These are phyloP conservation scores for Tricholoma saponaceum DNA, from an alignment of 768 basidiomycete species.

Conservation along the genomic window DNA sequence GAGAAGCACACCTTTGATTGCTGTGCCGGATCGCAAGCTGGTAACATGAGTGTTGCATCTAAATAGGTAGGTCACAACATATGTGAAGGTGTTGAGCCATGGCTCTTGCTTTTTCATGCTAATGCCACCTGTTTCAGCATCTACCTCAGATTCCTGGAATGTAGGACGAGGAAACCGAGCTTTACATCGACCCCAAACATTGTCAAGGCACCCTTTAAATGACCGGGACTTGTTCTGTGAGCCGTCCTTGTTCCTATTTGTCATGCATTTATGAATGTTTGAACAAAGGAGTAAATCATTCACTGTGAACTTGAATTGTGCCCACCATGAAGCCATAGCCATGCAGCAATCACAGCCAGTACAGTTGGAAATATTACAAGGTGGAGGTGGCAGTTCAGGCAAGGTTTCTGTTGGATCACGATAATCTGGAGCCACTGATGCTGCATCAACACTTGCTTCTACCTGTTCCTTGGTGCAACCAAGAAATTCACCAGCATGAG, in stretches of 20 bases:
- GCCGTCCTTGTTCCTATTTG: slow-evolving; percentile 8
- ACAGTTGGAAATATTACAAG: slow-evolving; percentile 6
- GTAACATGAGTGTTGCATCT: slow-evolving; percentile 36
- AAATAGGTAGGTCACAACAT: slow-evolving; percentile 24
- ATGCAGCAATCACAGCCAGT: slow-evolving; percentile 17
- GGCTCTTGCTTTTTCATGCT: slow-evolving; percentile 29
- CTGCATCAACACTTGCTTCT: not conserved
- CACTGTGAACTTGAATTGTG: slow-evolving; percentile 12
- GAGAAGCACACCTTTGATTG: slow-evolving; percentile 23
- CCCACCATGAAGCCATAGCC: slow-evolving; percentile 10
- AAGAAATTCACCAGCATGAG: slow-evolving; percentile 2
- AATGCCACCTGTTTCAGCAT: slow-evolving; percentile 22
- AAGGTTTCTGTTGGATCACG: slow-evolving; percentile 17
- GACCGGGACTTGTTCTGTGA: slow-evolving; percentile 1
- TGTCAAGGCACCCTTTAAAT: slow-evolving; percentile 20
- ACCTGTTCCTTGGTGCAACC: not conserved
- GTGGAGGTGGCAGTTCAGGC: slow-evolving; percentile 17
- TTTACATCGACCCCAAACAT: slow-evolving; percentile 24
- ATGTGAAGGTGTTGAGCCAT: slow-evolving; percentile 30
- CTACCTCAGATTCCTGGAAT: slow-evolving; percentile 15
- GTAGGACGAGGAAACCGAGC: slow-evolving; percentile 30
- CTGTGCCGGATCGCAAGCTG: slow-evolving; percentile 18
- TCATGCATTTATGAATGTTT: slow-evolving; percentile 25
- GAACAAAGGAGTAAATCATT: slow-evolving; percentile 25
- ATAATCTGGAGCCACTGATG: not conserved